Evolutionary conservation across 495 filamentous ascomycete species (phyloP), one percentile per base, ranked within the genome.

Genomic region (Wilcoxina mikolae): DNA sequence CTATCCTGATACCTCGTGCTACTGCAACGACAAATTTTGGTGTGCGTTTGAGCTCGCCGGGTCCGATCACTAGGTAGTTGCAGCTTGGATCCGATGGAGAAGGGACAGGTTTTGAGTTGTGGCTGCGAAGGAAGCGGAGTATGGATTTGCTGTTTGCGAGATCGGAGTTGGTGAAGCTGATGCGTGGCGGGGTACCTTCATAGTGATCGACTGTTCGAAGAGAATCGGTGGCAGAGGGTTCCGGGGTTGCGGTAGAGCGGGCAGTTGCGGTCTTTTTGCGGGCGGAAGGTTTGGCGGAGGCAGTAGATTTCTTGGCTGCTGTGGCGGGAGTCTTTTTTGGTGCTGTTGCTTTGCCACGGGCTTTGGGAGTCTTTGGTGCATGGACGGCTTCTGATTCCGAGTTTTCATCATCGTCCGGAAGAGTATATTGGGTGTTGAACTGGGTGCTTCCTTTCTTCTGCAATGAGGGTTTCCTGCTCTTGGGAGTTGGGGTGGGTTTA

Each of bases 31-130:
- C 63, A 25, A 64, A 54, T 38, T 64, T 64, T 4, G 60, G 60
- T 15, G 60, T 64, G 24, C 60, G 54, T 31, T 63, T 64, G 7
- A 64, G 49, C 41, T 64, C 60, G 11, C 60, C 60, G n/a, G 60
- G 60, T 20, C 60, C 60, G n/a, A 64, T 56, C 9, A 64, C 60
- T 10, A 64, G 41, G 35, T 64, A 64, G 31, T 59, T 64, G 26
- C 62, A 60, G 5, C 51, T 49, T 12, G 60, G 33, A 28, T 52
- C 56, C 26, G 60, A 57, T 43, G 61, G 51, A 26, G 58, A 59
- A 20, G 54, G 46, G 29, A 63, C 43, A 18, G 59, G 55, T 38
- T 63, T 64, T 9, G 56, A 60, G 31, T 51, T 51, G 29, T 58
- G 58, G 24, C 60, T 29, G 10, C 60, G 60, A 44, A 64, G 56